phyloP scores from a whole-genome alignment of 225 moss, liverwort and hornwort species.

The Physcomitrellopsis africana region DNA sequence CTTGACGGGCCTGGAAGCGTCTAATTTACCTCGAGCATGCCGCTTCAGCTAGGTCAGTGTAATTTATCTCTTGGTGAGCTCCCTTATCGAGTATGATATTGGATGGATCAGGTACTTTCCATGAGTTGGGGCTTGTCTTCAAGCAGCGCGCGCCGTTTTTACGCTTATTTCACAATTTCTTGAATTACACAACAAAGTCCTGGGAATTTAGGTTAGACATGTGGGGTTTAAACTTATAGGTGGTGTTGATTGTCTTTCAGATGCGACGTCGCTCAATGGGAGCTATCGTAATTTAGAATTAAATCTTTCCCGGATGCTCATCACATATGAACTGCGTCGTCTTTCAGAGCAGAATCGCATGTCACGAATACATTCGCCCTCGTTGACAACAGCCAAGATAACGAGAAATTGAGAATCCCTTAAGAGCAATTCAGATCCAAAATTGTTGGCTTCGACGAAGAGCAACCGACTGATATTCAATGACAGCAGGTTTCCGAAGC shows the following conservation, averaged over 20 bases:
- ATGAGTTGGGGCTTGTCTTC: no score
- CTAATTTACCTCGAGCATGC: constrained; percentile 33
- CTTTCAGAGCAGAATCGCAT: not conserved
- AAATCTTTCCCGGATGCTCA: not conserved
- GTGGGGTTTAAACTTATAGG: constrained; percentile 15
- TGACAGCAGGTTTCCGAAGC: constrained; percentile 43
- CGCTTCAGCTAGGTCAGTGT: constrained; percentile 27
- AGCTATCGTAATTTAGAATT: not conserved
- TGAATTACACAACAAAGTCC: no score
- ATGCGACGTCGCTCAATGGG: constrained; percentile 13
- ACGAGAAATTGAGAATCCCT: constrained; percentile 17
- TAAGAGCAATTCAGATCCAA: not conserved
- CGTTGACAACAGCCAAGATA: not conserved
- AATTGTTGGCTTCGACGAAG: no score
- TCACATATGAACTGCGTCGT: not conserved
- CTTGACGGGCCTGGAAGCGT: not conserved
- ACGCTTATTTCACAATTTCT: no score
- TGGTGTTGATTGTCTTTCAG: not conserved
- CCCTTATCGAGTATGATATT: not conserved
- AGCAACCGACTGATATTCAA: not conserved
- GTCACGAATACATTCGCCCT: not conserved
- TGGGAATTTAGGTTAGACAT: not conserved
- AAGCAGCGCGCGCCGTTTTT: no score
- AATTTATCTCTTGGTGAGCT: not conserved
- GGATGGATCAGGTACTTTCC: not conserved